Evolutionary conservation across 129 eudicot genomes (phyloP).

Genomic region (Tanacetum coccineum): DNA sequence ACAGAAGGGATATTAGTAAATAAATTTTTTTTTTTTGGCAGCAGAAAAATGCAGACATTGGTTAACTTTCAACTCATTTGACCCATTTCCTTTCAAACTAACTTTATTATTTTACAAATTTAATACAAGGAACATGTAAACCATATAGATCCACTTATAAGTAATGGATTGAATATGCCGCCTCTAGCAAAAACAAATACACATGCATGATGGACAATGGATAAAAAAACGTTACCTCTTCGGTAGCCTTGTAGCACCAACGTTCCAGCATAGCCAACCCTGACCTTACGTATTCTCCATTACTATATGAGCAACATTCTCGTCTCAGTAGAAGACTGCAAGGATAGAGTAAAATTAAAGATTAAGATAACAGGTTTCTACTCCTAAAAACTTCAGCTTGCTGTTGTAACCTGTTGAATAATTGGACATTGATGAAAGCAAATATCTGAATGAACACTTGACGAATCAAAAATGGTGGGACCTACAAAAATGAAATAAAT

Average conservation of each 20-base stretch:
- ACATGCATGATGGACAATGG: neutral
- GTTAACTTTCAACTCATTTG: neutral
- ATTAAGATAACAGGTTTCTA: conserved; percentile 9
- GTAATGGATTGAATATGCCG: conserved; percentile 4
- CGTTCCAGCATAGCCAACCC: conserved; percentile 79
- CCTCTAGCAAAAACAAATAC: conserved; percentile 18
- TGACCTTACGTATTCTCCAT: conserved; percentile 80
- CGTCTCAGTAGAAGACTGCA: conserved; percentile 89
- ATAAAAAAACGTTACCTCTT: conserved; percentile 49
- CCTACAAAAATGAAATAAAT: conserved; percentile 42
- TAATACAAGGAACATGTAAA: neutral
- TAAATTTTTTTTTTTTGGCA: no score
- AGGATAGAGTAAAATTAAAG: conserved; percentile 22
- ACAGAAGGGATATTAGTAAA: no score
- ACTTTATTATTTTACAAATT: neutral
- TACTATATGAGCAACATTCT: conserved; percentile 96
- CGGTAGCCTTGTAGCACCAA: conserved; percentile 84
- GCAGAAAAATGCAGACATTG: no score
- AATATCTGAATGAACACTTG: conserved; percentile 88
- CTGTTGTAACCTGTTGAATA: conserved; percentile 75
- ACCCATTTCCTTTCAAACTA: conserved; percentile 2
- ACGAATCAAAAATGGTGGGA: conserved; percentile 82
- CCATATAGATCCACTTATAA: neutral
- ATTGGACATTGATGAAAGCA: conserved; percentile 88
- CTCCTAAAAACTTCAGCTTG: conserved; percentile 12